Evolutionary conservation across 2,329 filamentous ascomycete species (phyloP).

Genomic region (Phialocephala subalpina): DNA sequence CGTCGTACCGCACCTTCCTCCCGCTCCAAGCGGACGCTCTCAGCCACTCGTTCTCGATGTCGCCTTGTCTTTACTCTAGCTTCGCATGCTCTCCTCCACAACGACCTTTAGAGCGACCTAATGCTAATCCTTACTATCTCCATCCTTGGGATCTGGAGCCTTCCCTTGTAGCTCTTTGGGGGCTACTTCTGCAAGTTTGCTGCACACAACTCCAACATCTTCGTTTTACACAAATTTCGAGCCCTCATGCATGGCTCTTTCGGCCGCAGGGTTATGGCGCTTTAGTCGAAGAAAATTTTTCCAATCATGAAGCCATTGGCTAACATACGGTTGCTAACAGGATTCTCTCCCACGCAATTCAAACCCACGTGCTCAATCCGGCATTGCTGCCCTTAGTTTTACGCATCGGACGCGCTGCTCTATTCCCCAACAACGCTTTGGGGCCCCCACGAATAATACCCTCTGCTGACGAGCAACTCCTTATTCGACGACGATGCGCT

Average conservation of each 20-base stretch:
- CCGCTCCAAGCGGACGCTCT: conserved; percentile 32
- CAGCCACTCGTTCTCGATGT: conserved; percentile 36
- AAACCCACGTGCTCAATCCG: conserved; percentile 66
- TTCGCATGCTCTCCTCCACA: conserved; percentile 26
- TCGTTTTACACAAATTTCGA: conserved; percentile 15
- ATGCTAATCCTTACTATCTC: conserved; percentile 12
- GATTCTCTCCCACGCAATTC: conserved; percentile 63
- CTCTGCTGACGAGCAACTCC: conserved; percentile 64
- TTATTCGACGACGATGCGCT: conserved; percentile 73
- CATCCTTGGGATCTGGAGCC: conserved; percentile 8
- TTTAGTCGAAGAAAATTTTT: conserved; percentile 3
- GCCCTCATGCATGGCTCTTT: conserved; percentile 19
- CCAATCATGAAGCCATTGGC: conserved; percentile 23
- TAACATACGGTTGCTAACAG: conserved; percentile 34
- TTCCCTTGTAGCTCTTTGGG: conserved; percentile 11
- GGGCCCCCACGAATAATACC: conserved; percentile 70
- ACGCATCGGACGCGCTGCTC: conserved; percentile 74
- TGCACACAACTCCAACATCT: conserved; percentile 21
- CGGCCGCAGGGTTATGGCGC: conserved; percentile 19
- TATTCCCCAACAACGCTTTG: conserved; percentile 88
- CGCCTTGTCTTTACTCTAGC: conserved; percentile 30
- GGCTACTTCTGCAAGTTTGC: conserved; percentile 17
- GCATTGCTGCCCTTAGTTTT: conserved; percentile 72
- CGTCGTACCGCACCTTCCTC: conserved; percentile 41
- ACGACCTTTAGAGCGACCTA: conserved; percentile 20